Evolutionary conservation across 2,329 filamentous ascomycete genomes (phyloP), one percentile per base, ranked within the genome.

Genomic region (Ceratocystiopsis sp.): DNA sequence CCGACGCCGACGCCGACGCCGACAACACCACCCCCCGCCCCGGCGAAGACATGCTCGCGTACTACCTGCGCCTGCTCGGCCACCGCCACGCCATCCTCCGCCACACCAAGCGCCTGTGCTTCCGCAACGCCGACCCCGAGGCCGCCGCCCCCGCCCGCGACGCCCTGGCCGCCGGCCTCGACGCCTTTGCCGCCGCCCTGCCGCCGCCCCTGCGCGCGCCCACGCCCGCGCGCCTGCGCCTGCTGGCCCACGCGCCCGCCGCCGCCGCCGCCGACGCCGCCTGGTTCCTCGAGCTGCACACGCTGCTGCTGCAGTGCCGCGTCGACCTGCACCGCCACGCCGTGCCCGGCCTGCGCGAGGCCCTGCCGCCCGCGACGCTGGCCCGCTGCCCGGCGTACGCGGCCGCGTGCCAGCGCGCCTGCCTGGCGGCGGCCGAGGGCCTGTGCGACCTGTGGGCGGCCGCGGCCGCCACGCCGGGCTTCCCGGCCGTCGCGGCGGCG

Each of bases 211-310:
- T 41, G 11, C 43, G 36, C 17, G n/a, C n/a, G n/a, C n/a, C n/a
- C n/a, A 41, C 38, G 18, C 41, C 39, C 1, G 25, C 35, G 18
- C 35, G 35, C 9, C 38, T 41, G 6, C 16, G 41, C 21, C 17
- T 42, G 14, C 43, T 42, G 43, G 35, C 40, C 8, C 43, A 44
- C 17, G 16, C 43, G 13, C 19, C 35, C 29, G 38, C 41, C 12
- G 39, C 35, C 4, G 7, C 7, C 29, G 4, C 38, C 25, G 15
- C 25, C 29, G 35, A 44, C n/a, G 42, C 39, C 15, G n/a, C 19
- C 29, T 41, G 43, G 38, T 45, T 35, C 21, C 17, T 45, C 15
- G 17, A 25, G 12, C 35, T 45, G 39, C 43, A 45, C 39, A 42
- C 35, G 15, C 38, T 42, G 4, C 36, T 38, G 9, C 25, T 41